These are phyloP conservation scores for Yarrowia sp. DNA, from an alignment of 805 yeast genomes.

Conservation along the genomic window DNA sequence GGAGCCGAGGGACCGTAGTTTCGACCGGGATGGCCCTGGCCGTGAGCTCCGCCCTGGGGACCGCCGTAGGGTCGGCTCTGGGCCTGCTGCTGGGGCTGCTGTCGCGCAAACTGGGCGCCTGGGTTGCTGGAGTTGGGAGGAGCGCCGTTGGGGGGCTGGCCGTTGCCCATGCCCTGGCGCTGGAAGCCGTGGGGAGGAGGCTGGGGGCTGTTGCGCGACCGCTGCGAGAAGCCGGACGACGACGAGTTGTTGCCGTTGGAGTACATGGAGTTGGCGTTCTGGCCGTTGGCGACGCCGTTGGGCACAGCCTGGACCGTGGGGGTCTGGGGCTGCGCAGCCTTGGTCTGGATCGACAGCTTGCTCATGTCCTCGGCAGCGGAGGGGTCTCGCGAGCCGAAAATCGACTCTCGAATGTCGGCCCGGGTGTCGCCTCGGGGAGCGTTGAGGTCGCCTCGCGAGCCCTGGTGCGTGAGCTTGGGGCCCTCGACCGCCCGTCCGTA, in stretches of 20 bases:
- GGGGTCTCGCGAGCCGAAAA: conserved; percentile 33
- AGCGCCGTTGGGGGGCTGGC: neutral
- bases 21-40: conserved; percentile 17
- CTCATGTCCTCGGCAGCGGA: conserved; percentile 26
- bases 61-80: neutral
- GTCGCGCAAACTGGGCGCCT: neutral
- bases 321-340: neutral
- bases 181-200: conserved; percentile 19
- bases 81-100: conserved; percentile 8
- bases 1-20: conserved; percentile 11
- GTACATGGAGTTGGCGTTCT: conserved; percentile 3
- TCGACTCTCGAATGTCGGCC: conserved; percentile 34
- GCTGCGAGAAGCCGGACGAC: conserved; percentile 17
- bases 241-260: neutral
- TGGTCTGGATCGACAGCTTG: conserved; percentile 18
- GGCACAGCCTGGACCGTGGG: neutral
- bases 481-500: conserved; percentile 12
- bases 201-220: neutral
- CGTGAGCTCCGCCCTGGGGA: conserved; percentile 9
- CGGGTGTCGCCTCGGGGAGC: conserved; percentile 2
- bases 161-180: conserved; percentile 22
- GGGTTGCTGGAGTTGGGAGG: neutral
- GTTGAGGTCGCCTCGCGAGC: conserved; percentile 33
- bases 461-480: conserved; percentile 27
- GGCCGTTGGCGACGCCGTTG: conserved; percentile 13